A percentile compares a stretch with the other conserved stretches of the same genome.
Evolutionary conservation across 1,284 basidiomycete genomes (phyloP).

Genomic region (Acaromyces ingoldii): DNA sequence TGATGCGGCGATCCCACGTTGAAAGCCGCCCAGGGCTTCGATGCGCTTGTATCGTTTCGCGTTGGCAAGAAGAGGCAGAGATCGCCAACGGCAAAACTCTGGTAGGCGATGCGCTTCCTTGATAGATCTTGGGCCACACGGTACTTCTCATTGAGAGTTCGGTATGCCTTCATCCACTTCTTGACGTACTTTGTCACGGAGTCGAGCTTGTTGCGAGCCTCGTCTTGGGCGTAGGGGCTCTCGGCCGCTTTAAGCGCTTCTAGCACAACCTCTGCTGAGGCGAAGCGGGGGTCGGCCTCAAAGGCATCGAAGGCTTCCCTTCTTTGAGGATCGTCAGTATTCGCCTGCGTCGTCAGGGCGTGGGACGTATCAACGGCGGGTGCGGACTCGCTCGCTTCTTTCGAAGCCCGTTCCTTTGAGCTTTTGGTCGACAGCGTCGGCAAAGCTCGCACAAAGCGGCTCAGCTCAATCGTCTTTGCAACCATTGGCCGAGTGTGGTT

Average conservation of each 20-base stretch:
- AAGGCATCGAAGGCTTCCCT: conserved; percentile 30
- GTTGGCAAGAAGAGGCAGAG: conserved; percentile 92
- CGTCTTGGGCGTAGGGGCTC: conserved; percentile 64
- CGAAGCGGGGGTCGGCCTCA: conserved; percentile 19
- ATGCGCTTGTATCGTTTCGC: conserved; percentile 67
- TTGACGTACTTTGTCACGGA: conserved; percentile 66
- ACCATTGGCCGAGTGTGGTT: conserved; percentile 22
- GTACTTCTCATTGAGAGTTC: conserved; percentile 65
- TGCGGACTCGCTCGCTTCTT: conserved; percentile 3
- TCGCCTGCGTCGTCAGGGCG: conserved; percentile 2
- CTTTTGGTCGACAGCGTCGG: conserved; percentile 22
- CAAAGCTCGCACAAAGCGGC: conserved; percentile 26
- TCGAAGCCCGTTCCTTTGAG: conserved; percentile 14
- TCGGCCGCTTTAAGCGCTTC: conserved; percentile 4
- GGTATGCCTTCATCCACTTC: conserved; percentile 91
- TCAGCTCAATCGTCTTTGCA: conserved; percentile 17
- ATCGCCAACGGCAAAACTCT: conserved; percentile 57
- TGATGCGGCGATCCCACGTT: conserved; percentile 85
- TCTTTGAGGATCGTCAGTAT: conserved; percentile 8
- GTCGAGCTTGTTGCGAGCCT: conserved; percentile 67
- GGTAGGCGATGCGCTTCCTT: conserved; percentile 55
- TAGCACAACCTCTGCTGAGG: conserved; percentile 24
- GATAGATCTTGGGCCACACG: conserved; percentile 54
- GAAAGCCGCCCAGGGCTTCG: conserved; percentile 44
- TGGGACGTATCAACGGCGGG: conserved; percentile 10